phyloP scores from a whole-genome alignment of 2,329 filamentous ascomycete genomes.

The Colletotrichum phormii region DNA sequence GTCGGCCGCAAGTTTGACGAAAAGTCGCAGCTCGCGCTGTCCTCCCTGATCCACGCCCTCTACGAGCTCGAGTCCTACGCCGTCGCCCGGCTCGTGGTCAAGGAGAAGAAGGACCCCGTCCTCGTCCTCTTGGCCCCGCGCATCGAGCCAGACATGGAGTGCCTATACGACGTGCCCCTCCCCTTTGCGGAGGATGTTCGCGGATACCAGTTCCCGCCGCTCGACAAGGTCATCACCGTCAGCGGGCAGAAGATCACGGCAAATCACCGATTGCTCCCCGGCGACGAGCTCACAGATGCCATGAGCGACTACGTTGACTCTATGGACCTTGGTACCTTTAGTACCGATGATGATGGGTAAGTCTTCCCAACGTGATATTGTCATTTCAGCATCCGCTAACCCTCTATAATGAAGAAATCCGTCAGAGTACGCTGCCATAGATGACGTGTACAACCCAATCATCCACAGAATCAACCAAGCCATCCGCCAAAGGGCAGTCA shows the following conservation, averaged over 20 bases:
- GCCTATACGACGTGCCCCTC: slow-evolving; percentile 87
- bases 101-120: slow-evolving; percentile 82
- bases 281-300: slow-evolving; percentile 76
- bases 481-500: slow-evolving; percentile 83
- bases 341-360: slow-evolving; percentile 80
- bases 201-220: slow-evolving; percentile 88
- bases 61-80: slow-evolving; percentile 88
- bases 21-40: slow-evolving; percentile 86
- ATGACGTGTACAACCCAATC: slow-evolving; percentile 85
- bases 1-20: slow-evolving; percentile 82
- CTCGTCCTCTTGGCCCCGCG: slow-evolving; percentile 84
- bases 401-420: slow-evolving; percentile 47
- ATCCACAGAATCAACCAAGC: slow-evolving; percentile 92
- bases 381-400: slow-evolving; percentile 34
- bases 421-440: slow-evolving; percentile 79
- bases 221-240: slow-evolving; percentile 90
- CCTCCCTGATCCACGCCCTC: slow-evolving; percentile 89
- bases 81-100: slow-evolving; percentile 85
- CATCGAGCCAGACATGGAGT: slow-evolving; percentile 84
- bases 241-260: slow-evolving; percentile 79
- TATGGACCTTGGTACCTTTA: slow-evolving; percentile 85
- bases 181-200: slow-evolving; percentile 95
- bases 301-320: slow-evolving; percentile 94
- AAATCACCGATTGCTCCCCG: slow-evolving; percentile 87
- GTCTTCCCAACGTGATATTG: slow-evolving; percentile 37